phyloP scores from a whole-genome alignment of 768 basidiomycete genomes.

The Naganishia randhawae region DNA sequence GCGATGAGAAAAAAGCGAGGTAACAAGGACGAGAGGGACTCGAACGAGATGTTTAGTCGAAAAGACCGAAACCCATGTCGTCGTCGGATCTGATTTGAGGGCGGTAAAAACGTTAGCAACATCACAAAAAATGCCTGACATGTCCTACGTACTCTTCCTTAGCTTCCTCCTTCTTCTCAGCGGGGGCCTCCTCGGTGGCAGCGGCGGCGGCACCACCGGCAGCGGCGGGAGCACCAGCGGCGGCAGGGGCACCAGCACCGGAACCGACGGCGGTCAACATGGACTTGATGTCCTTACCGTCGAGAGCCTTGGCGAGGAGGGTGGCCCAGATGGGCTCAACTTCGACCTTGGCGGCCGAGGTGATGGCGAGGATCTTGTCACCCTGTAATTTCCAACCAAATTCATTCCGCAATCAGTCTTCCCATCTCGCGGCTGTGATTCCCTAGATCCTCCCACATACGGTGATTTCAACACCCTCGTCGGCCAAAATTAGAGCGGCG shows the following conservation, averaged over 20 bases:
- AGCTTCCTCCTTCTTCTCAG: slow-evolving; percentile 59
- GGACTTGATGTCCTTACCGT: slow-evolving; percentile 96
- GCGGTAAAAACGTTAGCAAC: background rate
- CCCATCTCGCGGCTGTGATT: background rate
- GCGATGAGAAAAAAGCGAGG: background rate
- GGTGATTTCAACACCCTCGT: slow-evolving; percentile 95
- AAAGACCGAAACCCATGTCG: slow-evolving; percentile 44
- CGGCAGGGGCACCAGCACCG: slow-evolving; percentile 80
- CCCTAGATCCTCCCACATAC: slow-evolving; percentile 56
- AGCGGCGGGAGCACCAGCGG: slow-evolving; percentile 57
- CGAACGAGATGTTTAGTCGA: slow-evolving; percentile 42
- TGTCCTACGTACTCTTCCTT: slow-evolving; percentile 46
- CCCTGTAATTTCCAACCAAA: slow-evolving; percentile 55
- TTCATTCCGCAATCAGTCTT: background rate
- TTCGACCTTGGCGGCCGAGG: slow-evolving; percentile 74
- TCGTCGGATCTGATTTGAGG: slow-evolving; percentile 21
- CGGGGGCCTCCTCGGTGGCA: slow-evolving; percentile 61
- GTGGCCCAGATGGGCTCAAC: slow-evolving; percentile 96
- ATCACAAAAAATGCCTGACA: too few species aligned
- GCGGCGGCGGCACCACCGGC: slow-evolving; percentile 61
- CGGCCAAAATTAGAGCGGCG: slow-evolving; percentile 96
- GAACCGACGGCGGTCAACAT: slow-evolving; percentile 90
- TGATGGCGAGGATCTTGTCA: slow-evolving; percentile 86
- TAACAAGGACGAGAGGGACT: slow-evolving; percentile 1
- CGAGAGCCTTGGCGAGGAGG: slow-evolving; percentile 94